These are phyloP conservation scores for Mrakia frigida DNA, from an alignment of 768 basidiomycete species.

Conservation along the genomic window DNA sequence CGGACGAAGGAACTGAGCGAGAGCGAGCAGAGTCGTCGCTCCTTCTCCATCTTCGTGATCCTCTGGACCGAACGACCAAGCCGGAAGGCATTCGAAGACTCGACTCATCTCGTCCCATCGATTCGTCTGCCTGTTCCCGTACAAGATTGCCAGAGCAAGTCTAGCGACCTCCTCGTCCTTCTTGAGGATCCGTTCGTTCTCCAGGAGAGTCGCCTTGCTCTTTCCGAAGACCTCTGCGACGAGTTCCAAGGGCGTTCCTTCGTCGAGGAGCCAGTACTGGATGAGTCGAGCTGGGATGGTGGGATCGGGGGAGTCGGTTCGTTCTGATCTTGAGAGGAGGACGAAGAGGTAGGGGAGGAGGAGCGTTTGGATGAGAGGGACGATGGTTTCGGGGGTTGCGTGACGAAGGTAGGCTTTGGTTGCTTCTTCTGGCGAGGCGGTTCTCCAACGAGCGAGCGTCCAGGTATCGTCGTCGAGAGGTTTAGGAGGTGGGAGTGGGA, in stretches of 20 bases:
- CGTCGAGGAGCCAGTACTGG: constrained; percentile 26
- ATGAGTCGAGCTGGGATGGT: constrained; percentile 54
- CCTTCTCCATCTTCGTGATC: constrained; percentile 66
- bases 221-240: constrained; percentile 76
- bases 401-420: constrained; percentile 69
- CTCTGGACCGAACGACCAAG: constrained; percentile 59
- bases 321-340: constrained; percentile 79
- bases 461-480: constrained; percentile 55
- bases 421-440: constrained; percentile 60
- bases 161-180: constrained; percentile 78
- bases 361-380: constrained; percentile 63
- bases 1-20: constrained; percentile 73
- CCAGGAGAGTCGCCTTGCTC: constrained; percentile 80
- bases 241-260: constrained; percentile 58
- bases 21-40: constrained; percentile 73
- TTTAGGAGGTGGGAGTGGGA: constrained; percentile 46
- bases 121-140: constrained; percentile 63
- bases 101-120: constrained; percentile 79
- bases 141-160: constrained; percentile 79
- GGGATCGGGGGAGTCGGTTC: constrained; percentile 65
- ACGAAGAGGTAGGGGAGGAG: constrained; percentile 92
- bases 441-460: constrained; percentile 68
- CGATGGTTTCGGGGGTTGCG: constrained; percentile 62
- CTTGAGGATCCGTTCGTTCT: constrained; percentile 65
- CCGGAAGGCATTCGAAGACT: constrained; percentile 94